Conservation (phyloP, 352 stramenopile genomes). For the Globisporangium radiosum region DNA sequence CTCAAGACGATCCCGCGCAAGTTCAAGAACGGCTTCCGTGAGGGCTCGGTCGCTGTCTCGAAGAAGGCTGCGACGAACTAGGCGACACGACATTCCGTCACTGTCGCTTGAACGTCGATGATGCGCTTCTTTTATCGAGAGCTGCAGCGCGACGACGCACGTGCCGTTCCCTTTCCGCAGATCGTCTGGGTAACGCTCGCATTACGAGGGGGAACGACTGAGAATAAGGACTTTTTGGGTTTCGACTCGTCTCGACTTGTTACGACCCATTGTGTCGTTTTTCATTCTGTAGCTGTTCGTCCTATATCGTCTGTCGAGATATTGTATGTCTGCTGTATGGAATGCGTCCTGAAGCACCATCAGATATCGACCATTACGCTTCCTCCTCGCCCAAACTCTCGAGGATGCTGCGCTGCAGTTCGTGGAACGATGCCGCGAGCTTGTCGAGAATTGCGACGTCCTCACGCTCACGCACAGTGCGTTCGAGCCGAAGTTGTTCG, state of each 20-base stretch:
- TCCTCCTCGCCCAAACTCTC: conserved; percentile 65
- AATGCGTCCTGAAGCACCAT: background rate
- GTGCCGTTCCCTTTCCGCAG: conserved; percentile 5
- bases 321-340: background rate
- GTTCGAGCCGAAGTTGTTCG: conserved; percentile 48
- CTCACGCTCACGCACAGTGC: conserved; percentile 43
- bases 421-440: conserved; percentile 63
- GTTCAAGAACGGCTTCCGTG: conserved; percentile 99
- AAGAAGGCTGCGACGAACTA: conserved; percentile 90
- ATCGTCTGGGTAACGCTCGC: conserved; percentile 23
- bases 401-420: conserved; percentile 75
- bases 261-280: conserved; percentile 1
- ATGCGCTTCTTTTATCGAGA: background rate
- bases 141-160: background rate
- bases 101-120: background rate
- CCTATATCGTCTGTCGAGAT: background rate
- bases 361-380: conserved; percentile 1
- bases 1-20: conserved; percentile 97
- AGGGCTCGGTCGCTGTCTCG: conserved; percentile 83
- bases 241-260: background rate
- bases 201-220: conserved; percentile 2
- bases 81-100: conserved; percentile 16
- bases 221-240: conserved; percentile 3
- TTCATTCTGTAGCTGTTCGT: background rate
- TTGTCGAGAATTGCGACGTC: conserved; percentile 81